Evolutionary conservation across 345 rosid species (phyloP), one percentile per base, ranked within the genome.

Genomic region (Gossypium sturtianum): DNA sequence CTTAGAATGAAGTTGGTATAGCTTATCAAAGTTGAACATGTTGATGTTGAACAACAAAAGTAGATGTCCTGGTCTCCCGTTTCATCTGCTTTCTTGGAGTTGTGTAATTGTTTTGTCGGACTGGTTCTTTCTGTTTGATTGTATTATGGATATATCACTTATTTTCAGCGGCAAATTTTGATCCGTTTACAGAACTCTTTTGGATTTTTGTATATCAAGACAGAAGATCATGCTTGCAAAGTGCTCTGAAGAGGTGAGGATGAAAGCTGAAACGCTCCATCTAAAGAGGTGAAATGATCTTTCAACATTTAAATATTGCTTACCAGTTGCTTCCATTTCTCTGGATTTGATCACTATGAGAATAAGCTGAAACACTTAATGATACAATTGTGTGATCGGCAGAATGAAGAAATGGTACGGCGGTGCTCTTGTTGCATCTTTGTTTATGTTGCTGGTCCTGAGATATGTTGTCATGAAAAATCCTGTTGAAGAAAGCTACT

Each of bases 341-440:
- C 3, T 47, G 13, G 9, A 47, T 47, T 47, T 47, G 51, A 47
- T 47, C 51, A 47, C 13, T 47, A 47, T 47, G 51, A 47, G 51
- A 47, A 47, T 47, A 47, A 47, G 51, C 13, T 47, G 51, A 1
- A 47, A 47, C 51, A 47, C 51, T 70, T 48, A 73, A 66, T 80
- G 74, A 47, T 43, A 70, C 59, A 54, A 49, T 63, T 73, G 73
- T 20, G 60, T 73, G 65, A 38, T 49, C 45, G 61, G 74, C 82
- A 86, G 77, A 77, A 93, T 95, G 99, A 95, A 88, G 97, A 90
- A 80, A 82, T 88, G 97, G 88, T 86, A 91, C 9, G 91, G 92
- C 9, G 90, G 90, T 59, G 82, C 87, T 73, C 38, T 93, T 61
- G 66, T 91, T 85, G 86, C 85, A 29, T 93, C 99, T 73, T 64